A percentile compares a stretch with the other conserved stretches of the same genome.
Conservation (phyloP, 1,284 basidiomycete species). For the Rhodofomes roseus region DNA sequence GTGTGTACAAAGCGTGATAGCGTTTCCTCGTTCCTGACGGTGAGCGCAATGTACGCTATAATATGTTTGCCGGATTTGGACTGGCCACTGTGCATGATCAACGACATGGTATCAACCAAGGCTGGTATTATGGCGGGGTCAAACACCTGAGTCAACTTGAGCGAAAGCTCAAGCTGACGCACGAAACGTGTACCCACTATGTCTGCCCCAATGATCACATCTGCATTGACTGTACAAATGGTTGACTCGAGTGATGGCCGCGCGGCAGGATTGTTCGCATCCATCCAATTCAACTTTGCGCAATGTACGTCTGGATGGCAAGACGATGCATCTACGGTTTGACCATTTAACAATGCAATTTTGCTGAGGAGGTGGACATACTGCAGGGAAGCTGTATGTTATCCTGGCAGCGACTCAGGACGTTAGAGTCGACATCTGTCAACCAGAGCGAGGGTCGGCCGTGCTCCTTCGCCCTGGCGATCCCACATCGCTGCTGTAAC, state of each 20-base stretch:
- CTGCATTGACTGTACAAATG: constrained; percentile 41
- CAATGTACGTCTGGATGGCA: constrained; percentile 42
- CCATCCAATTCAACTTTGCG: constrained; percentile 58
- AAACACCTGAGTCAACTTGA: constrained; percentile 48
- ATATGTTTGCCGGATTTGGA: constrained; percentile 14
- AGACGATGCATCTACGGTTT: constrained; percentile 46
- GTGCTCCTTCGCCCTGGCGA: background rate
- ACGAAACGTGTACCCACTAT: constrained; percentile 39
- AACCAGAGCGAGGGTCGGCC: constrained; percentile 39
- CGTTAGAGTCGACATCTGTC: constrained; percentile 63
- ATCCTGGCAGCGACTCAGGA: constrained; percentile 53
- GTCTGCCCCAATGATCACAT: constrained; percentile 69
- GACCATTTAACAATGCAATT: constrained; percentile 1
- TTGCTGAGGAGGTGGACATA: constrained; percentile 31
- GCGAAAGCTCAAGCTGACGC: background rate
- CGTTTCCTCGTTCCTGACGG: constrained; percentile 46
- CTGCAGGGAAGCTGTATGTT: constrained; percentile 65
- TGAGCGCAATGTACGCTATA: constrained; percentile 53
- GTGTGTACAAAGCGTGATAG: constrained; percentile 35
- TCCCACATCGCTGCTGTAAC: constrained; percentile 37
- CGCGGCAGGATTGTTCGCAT: constrained; percentile 39
- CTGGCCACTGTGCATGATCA: constrained; percentile 37
- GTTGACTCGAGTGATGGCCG: constrained; percentile 23
- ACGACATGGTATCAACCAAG: constrained; percentile 46
- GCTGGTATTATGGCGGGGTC: constrained; percentile 60